Conservation (phyloP, 345 rosid genomes). For the Eucalyptus leucophloia region DNA sequence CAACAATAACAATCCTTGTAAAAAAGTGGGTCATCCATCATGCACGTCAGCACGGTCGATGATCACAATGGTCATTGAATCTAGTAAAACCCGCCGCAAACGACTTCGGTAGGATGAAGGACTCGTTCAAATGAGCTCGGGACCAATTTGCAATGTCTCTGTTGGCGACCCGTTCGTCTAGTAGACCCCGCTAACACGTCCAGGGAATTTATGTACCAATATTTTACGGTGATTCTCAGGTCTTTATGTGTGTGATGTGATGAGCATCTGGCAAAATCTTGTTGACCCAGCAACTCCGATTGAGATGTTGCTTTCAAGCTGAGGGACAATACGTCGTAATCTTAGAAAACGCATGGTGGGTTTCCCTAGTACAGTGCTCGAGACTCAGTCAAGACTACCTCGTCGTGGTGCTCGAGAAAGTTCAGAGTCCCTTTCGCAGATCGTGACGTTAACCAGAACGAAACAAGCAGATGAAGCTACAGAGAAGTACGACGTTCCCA, state of each 20-base stretch:
- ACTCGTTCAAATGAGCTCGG: not conserved
- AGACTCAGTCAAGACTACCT: not conserved
- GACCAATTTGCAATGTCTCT: not conserved
- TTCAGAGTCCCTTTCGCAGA: not conserved
- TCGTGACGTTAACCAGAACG: not conserved
- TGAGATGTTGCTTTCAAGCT: not conserved
- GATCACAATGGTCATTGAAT: not conserved
- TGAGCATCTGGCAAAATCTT: not conserved
- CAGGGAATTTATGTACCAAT: not conserved
- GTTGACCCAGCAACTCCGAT: not conserved
- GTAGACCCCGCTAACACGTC: not conserved
- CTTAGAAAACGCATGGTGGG: not conserved
- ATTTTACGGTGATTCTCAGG: not conserved
- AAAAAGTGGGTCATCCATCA: not conserved
- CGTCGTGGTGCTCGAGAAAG: not conserved
- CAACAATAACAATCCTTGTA: not conserved
- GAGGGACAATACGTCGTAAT: not conserved
- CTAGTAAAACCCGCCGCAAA: not conserved
- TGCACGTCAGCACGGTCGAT: not conserved
- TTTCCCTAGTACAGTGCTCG: not conserved
- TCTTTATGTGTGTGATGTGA: not conserved
- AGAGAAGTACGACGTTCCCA: not conserved
- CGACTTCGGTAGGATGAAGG: not conserved
- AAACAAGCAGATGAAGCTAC: not conserved
- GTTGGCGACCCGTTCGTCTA: not conserved